Conservation (phyloP, 2,329 filamentous ascomycete genomes). For the Ophiostoma perfectum region DNA sequence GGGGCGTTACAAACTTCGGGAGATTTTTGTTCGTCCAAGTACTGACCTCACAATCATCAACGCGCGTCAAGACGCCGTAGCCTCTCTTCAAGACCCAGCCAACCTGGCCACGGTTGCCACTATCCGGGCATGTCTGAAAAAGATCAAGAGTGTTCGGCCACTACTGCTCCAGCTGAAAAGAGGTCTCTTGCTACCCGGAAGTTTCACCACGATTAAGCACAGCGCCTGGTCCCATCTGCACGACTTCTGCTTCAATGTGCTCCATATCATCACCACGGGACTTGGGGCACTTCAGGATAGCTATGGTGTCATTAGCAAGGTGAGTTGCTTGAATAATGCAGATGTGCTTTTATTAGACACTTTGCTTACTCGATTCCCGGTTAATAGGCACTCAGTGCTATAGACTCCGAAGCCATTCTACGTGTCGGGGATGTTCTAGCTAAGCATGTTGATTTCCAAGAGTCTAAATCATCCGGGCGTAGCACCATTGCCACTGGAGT, state of each 20-base stretch:
- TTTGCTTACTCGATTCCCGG: not conserved
- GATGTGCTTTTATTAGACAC: not conserved
- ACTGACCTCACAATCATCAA: slow-evolving; percentile 61
- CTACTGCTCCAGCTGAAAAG: slow-evolving; percentile 67
- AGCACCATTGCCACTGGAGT: slow-evolving; percentile 69
- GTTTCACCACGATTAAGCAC: slow-evolving; percentile 50
- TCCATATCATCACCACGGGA: slow-evolving; percentile 53
- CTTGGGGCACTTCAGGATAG: slow-evolving; percentile 44
- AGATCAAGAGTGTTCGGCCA: slow-evolving; percentile 69
- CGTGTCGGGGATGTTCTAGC: not conserved
- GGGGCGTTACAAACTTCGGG: slow-evolving; percentile 67
- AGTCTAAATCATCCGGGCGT: slow-evolving; percentile 63
- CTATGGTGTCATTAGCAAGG: slow-evolving; percentile 17
- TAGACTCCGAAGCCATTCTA: slow-evolving; percentile 2
- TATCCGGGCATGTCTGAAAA: slow-evolving; percentile 58
- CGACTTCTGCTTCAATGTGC: slow-evolving; percentile 63
- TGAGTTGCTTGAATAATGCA: not conserved
- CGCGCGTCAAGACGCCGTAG: slow-evolving; percentile 65
- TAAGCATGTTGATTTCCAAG: slow-evolving; percentile 72
- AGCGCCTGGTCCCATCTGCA: slow-evolving; percentile 69
- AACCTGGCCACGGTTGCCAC: slow-evolving; percentile 54
- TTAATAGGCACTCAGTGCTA: slow-evolving; percentile 8
- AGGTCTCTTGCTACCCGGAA: slow-evolving; percentile 58
- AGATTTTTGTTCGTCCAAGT: slow-evolving; percentile 75
- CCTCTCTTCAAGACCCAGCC: slow-evolving; percentile 59